These are phyloP conservation scores for Knoxdaviesia capensis DNA, from an alignment of 2,329 filamentous ascomycete species.

Conservation along the genomic window DNA sequence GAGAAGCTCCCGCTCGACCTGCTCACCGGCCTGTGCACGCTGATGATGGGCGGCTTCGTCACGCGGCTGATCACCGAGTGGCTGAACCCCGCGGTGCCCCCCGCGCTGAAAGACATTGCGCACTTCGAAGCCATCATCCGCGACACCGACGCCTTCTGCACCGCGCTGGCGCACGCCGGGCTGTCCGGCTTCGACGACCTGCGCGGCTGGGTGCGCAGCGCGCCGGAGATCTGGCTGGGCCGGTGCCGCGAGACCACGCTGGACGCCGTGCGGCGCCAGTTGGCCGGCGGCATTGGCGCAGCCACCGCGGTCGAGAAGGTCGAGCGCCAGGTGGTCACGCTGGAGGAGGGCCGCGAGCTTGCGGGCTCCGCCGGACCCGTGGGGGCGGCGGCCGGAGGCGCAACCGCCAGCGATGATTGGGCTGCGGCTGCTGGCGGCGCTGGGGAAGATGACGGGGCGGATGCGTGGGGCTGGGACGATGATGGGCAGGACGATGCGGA, in stretches of 20 bases:
- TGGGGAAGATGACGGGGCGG: constrained; percentile 25
- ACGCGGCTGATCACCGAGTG: constrained; percentile 50
- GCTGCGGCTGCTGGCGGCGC: constrained; percentile 20
- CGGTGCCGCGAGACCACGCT: constrained; percentile 67
- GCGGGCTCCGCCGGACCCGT: constrained; percentile 26
- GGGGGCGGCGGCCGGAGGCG: constrained; percentile 20
- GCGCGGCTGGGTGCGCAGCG: constrained; percentile 60
- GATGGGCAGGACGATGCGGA: constrained; percentile 27
- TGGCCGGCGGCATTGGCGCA: constrained; percentile 43
- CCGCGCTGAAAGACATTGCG: constrained; percentile 48
- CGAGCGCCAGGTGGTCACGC: constrained; percentile 62
- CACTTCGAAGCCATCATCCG: constrained; percentile 53
- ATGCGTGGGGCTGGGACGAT: constrained; percentile 75
- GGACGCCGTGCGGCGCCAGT: constrained; percentile 48
- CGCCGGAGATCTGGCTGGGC: constrained; percentile 66
- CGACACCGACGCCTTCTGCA: constrained; percentile 42
- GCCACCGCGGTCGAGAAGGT: constrained; percentile 60
- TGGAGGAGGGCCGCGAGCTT: constrained; percentile 44
- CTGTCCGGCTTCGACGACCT: constrained; percentile 46
- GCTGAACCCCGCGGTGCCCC: constrained; percentile 59
- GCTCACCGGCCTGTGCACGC: constrained; percentile 39
- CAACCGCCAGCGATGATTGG: constrained; percentile 35
- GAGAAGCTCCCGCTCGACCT: constrained; percentile 31
- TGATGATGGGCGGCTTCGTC: constrained; percentile 50
- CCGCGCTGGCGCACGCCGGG: constrained; percentile 35